A percentile compares a stretch with the other conserved stretches of the same genome.
These are phyloP conservation scores for Calocybe cyanea DNA, from an alignment of 768 basidiomycete species.

Conservation along the genomic window DNA sequence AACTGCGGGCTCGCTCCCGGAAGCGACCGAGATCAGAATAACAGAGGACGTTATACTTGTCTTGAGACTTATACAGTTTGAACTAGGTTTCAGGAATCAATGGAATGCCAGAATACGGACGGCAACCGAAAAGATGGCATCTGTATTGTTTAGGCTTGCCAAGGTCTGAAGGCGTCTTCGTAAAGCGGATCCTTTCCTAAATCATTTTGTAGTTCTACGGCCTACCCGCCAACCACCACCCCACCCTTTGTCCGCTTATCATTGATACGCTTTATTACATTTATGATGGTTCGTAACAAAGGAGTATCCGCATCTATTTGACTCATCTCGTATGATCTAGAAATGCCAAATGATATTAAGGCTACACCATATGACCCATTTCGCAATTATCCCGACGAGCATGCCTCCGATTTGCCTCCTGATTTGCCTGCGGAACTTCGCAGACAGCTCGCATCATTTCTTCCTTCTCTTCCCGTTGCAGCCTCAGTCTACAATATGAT, in stretches of 20 bases:
- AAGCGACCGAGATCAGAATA: constrained; percentile 18
- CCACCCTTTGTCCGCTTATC: constrained; percentile 59
- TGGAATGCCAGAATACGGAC: constrained; percentile 55
- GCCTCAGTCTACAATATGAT: constrained; percentile 54
- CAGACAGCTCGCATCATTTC: constrained; percentile 52
- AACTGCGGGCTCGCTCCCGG: constrained; percentile 16
- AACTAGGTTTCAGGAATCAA: constrained; percentile 56
- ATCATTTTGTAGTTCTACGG: constrained; percentile 44
- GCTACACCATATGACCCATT: constrained; percentile 56
- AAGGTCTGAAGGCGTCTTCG: constrained; percentile 36
- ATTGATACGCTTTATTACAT: constrained; percentile 73
- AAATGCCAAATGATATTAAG: constrained; percentile 60
- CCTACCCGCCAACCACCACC: constrained; percentile 48
- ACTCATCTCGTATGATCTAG: constrained; percentile 30
- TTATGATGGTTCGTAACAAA: constrained; percentile 57
- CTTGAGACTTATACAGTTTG: constrained; percentile 68
- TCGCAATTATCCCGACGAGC: constrained; percentile 54
- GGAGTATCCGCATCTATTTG: background rate
- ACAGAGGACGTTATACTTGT: constrained; percentile 51
- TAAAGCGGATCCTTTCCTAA: constrained; percentile 11
- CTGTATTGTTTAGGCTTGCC: constrained; percentile 44
- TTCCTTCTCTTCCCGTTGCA: constrained; percentile 51
- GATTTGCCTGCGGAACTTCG: constrained; percentile 56
- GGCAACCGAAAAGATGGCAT: constrained; percentile 36
- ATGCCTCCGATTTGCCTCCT: constrained; percentile 47